phyloP scores from a whole-genome alignment of 257 asterid species.

The Parsonsia alboflavescens region DNA sequence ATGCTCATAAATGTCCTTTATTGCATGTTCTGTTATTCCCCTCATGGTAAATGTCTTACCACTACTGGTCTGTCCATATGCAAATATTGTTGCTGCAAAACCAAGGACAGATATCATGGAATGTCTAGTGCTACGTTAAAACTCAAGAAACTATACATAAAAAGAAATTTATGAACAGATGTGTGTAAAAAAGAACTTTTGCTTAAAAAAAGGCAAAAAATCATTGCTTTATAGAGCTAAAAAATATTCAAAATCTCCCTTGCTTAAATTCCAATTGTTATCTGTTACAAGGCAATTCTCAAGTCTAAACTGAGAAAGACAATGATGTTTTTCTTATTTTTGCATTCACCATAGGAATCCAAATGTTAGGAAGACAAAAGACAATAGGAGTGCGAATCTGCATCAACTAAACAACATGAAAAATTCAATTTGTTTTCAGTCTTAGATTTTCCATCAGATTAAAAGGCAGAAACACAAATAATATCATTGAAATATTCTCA shows the following conservation, averaged over 20 bases:
- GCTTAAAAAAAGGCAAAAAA: neutral
- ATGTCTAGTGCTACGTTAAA: neutral
- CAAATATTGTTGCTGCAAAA: slow-evolving; percentile 82
- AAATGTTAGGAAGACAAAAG: neutral
- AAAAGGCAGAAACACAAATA: neutral
- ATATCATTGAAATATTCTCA: neutral
- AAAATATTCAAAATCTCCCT: neutral
- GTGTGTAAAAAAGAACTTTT: neutral
- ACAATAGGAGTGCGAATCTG: neutral
- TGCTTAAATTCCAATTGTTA: neutral
- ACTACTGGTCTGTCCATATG: slow-evolving; percentile 96
- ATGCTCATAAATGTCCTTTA: slow-evolving; percentile 78
- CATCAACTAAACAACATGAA: neutral
- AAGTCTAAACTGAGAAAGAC: neutral
- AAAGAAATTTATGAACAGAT: neutral
- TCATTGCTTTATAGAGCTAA: neutral
- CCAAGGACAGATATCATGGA: slow-evolving; percentile 9
- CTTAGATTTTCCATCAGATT: neutral
- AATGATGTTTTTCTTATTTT: neutral
- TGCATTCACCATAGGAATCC: neutral
- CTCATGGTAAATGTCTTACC: slow-evolving; percentile 97
- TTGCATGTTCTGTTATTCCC: slow-evolving; percentile 80
- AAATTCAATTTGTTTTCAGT: neutral
- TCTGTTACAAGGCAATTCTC: neutral
- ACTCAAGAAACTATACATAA: neutral